Conservation (phyloP, 148 eudicot genomes). For the Talinum fruticosum region DNA sequence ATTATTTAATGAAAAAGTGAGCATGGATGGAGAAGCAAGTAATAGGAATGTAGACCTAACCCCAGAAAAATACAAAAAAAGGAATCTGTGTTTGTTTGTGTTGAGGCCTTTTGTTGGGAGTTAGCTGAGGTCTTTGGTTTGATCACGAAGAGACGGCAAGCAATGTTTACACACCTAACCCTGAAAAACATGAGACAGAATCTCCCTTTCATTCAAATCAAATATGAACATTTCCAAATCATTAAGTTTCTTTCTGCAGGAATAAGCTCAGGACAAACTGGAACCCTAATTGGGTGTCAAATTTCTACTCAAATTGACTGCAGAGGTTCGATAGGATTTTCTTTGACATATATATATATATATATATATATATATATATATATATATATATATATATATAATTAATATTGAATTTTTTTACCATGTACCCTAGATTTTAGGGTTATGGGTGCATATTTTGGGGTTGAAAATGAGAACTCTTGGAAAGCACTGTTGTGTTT, state of each 20-base stretch:
- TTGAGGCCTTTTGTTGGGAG: too few species aligned
- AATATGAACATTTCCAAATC: too few species aligned
- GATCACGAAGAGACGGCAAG: neutral
- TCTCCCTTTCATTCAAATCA: neutral
- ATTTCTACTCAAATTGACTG: neutral
- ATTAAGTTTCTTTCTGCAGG: neutral
- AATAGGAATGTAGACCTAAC: neutral
- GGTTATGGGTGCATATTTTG: neutral
- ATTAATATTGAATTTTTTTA: neutral
- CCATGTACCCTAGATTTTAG: neutral
- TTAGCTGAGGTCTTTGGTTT: neutral
- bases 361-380: too few species aligned
- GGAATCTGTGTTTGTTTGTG: neutral
- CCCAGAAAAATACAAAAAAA: neutral
- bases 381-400: too few species aligned
- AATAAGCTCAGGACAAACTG: neutral
- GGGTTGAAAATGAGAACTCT: neutral
- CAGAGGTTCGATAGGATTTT: neutral
- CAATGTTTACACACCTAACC: conserved; percentile 1
- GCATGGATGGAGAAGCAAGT: neutral
- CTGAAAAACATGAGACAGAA: neutral
- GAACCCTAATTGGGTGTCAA: neutral
- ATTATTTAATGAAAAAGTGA: too few species aligned
- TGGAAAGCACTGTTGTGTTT: neutral
- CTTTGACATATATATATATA: neutral